Conservation (phyloP, 495 filamentous ascomycete genomes). For the Penicillium cosmopolitanum region DNA sequence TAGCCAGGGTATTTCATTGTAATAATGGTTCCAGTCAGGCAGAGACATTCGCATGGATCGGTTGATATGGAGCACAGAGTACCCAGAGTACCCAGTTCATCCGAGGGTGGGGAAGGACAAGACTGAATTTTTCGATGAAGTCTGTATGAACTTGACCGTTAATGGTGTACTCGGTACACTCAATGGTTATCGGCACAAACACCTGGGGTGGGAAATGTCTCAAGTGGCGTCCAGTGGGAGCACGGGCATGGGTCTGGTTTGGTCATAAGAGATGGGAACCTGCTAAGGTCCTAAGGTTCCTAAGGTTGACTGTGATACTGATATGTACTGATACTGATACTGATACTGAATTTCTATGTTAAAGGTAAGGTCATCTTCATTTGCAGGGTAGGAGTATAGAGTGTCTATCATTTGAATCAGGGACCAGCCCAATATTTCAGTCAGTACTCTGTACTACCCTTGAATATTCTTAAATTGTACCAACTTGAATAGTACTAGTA, state of each 20-base stretch:
- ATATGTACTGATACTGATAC: too few relatives aligned
- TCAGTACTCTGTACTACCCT: too few relatives aligned
- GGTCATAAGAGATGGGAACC: background rate
- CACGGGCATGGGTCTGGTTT: background rate
- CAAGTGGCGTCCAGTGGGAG: slow-evolving; percentile 5
- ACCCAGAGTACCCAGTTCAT: background rate
- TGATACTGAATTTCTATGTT: too few relatives aligned
- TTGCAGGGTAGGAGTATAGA: too few relatives aligned
- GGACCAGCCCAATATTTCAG: too few relatives aligned
- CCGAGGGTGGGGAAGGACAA: background rate
- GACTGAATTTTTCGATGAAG: background rate
- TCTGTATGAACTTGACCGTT: too few relatives aligned
- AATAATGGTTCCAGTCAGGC: background rate
- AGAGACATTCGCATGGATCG: background rate
- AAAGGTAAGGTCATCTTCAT: too few relatives aligned
- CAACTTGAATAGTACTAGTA: too few relatives aligned
- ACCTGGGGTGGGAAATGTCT: slow-evolving; percentile 19
- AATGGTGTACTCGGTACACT: background rate
- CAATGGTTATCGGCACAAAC: slow-evolving; percentile 12
- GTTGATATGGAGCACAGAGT: background rate
- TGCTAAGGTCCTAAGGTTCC: too few relatives aligned
- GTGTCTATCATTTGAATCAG: too few relatives aligned
- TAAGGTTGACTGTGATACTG: background rate
- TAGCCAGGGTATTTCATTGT: background rate
- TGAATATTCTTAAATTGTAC: background rate